phyloP scores from a whole-genome alignment of 2,329 filamentous ascomycete genomes.

The Alternaria arbusti region DNA sequence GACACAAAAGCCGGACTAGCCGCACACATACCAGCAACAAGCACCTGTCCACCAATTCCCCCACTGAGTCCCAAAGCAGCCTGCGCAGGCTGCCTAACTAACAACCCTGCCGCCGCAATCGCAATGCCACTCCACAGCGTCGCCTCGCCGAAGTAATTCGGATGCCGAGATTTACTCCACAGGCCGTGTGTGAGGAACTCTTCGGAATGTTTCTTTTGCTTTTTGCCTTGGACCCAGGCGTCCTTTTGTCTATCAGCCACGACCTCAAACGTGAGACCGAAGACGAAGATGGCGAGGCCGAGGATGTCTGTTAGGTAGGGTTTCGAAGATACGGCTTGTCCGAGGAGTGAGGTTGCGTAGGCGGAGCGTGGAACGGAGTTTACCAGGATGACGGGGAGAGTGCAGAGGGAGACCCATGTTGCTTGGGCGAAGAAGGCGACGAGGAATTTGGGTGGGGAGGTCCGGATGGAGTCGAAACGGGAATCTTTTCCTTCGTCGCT shows the following conservation, averaged over 20 bases:
- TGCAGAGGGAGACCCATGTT: constrained; percentile 71
- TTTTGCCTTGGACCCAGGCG: constrained; percentile 66
- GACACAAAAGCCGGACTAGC: constrained; percentile 69
- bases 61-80: constrained; percentile 62
- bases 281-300: constrained; percentile 64
- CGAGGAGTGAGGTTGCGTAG: constrained; percentile 55
- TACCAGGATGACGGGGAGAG: constrained; percentile 68
- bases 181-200: constrained; percentile 69
- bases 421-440: constrained; percentile 67
- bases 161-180: constrained; percentile 67
- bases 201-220: constrained; percentile 70
- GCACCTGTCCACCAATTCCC: constrained; percentile 48
- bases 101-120: constrained; percentile 62
- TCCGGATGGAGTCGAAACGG: constrained; percentile 63
- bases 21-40: constrained; percentile 60
- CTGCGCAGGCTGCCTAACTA: constrained; percentile 63
- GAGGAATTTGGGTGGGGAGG: constrained; percentile 59
- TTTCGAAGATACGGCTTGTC: constrained; percentile 49
- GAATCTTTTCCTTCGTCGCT: constrained; percentile 64
- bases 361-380: constrained; percentile 65
- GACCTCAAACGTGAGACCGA: constrained; percentile 67
- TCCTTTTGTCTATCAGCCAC: constrained; percentile 69
- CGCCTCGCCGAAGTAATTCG: constrained; percentile 76
- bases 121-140: constrained; percentile 74
- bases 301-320: constrained; percentile 60